Evolutionary conservation across 2,329 filamentous ascomycete genomes (phyloP).

Genomic region (Fusarium brachygibbosum): DNA sequence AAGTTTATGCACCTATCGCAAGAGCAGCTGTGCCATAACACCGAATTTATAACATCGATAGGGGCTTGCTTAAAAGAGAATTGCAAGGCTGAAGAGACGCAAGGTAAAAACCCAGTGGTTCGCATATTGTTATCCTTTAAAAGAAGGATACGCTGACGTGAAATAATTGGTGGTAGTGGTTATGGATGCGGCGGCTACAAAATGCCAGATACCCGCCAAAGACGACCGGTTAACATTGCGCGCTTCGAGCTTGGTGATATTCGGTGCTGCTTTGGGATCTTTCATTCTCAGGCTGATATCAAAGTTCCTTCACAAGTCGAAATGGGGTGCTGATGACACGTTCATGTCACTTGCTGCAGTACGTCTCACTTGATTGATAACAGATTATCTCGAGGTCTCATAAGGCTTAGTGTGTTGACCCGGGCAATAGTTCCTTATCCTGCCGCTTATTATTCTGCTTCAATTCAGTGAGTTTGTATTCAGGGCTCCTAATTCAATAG

Average conservation of each 20-base stretch:
- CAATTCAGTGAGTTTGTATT: not conserved
- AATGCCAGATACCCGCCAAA: not conserved
- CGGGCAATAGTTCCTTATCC: not conserved
- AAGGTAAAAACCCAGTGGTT: not conserved
- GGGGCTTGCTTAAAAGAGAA: not conserved
- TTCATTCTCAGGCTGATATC: not conserved
- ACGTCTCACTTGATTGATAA: not conserved
- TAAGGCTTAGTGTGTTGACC: not conserved
- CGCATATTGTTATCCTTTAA: too few relatives aligned
- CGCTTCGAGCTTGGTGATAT: not conserved
- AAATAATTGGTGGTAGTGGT: not conserved
- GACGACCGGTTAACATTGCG: not conserved
- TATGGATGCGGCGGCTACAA: not conserved
- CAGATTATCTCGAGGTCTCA: rapidly evolving
- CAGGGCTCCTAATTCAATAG: rapidly evolving
- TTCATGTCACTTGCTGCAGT: not conserved
- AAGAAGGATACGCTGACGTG: not conserved
- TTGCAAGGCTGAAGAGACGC: not conserved
- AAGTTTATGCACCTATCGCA: not conserved
- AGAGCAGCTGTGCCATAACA: not conserved
- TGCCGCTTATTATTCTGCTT: not conserved
- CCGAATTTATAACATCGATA: not conserved
- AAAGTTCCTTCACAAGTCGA: not conserved
- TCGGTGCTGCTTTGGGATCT: not conserved
- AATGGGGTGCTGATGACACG: not conserved